Conservation (phyloP, 768 basidiomycete species). For the Clavaria fumosa region DNA sequence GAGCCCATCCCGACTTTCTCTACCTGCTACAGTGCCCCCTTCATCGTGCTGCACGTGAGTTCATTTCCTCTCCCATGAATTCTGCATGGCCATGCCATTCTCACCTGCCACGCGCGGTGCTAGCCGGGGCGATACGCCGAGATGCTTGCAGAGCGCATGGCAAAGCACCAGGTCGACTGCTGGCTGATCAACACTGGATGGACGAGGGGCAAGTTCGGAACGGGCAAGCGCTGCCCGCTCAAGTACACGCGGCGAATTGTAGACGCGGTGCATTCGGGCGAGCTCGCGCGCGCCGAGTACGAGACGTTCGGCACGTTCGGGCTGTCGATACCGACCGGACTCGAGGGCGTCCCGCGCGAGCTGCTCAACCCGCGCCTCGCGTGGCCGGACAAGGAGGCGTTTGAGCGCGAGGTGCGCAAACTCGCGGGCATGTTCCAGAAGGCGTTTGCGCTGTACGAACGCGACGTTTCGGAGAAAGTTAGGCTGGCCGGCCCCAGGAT, state of each 20-base stretch:
- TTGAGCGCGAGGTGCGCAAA: conserved; percentile 77
- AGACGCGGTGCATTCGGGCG: conserved; percentile 91
- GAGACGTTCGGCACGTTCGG: conserved; percentile 76
- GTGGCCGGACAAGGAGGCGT: conserved; percentile 83
- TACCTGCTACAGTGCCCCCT: conserved; percentile 98
- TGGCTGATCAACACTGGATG: conserved; percentile 99
- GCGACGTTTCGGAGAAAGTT: conserved; percentile 69
- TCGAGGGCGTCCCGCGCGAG: conserved; percentile 83
- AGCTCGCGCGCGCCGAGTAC: conserved; percentile 74
- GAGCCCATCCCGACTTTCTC: conserved; percentile 99
- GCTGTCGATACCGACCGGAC: conserved; percentile 64
- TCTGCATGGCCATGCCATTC: conserved; percentile 2
- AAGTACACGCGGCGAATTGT: conserved; percentile 92
- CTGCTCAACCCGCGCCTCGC: conserved; percentile 79
- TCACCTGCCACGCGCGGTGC: too few relatives aligned
- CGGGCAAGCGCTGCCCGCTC: conserved; percentile 89
- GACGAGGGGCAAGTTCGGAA: conserved; percentile 87
- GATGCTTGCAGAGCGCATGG: conserved; percentile 95
- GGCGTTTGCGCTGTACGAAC: conserved; percentile 86
- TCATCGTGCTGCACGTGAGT: conserved; percentile 88
- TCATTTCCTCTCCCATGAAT: background rate
- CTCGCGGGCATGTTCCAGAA: conserved; percentile 88
- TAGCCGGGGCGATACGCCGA: conserved; percentile 87
- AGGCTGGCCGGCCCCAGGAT: conserved; percentile 62
- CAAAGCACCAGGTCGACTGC: conserved; percentile 76